phyloP scores from a whole-genome alignment of 2,329 filamentous ascomycete species.

The Xylaria digitata region DNA sequence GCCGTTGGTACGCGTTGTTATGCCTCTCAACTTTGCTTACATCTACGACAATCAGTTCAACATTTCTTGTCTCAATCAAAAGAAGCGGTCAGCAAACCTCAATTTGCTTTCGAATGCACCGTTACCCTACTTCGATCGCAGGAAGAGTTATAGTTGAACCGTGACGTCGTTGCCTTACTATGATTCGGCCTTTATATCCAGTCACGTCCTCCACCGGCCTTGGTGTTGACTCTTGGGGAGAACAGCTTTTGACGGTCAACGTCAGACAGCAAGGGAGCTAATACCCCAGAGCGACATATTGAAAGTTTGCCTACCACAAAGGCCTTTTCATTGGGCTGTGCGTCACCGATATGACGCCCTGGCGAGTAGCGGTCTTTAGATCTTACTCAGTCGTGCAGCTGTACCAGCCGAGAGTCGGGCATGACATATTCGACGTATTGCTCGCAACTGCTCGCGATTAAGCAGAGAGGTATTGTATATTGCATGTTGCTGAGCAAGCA shows the following conservation, averaged over 20 bases:
- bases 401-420: constrained; percentile 22
- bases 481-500: constrained; percentile 3
- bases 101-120: constrained; percentile 9
- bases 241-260: not conserved
- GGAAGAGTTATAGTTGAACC: not conserved
- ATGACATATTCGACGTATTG: not conserved
- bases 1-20: constrained; percentile 12
- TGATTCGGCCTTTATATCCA: not conserved
- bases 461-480: constrained; percentile 22
- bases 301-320: not conserved
- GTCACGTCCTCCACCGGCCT: not conserved
- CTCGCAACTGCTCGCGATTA: constrained; percentile 4
- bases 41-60: not conserved
- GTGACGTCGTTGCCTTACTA: not conserved
- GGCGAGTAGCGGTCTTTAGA: constrained; percentile 20
- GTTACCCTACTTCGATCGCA: not conserved
- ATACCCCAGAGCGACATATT: not conserved
- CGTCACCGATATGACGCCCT: constrained; percentile 30
- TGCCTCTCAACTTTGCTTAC: constrained; percentile 28
- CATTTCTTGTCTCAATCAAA: not conserved
- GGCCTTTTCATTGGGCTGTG: constrained; percentile 26
- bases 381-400: constrained; percentile 44
- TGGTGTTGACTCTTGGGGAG: constrained; percentile 2
- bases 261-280: constrained; percentile 6
- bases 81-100: constrained; percentile 27